phyloP scores from a whole-genome alignment of 2,329 filamentous ascomycete species.

The Alternaria longipes region DNA sequence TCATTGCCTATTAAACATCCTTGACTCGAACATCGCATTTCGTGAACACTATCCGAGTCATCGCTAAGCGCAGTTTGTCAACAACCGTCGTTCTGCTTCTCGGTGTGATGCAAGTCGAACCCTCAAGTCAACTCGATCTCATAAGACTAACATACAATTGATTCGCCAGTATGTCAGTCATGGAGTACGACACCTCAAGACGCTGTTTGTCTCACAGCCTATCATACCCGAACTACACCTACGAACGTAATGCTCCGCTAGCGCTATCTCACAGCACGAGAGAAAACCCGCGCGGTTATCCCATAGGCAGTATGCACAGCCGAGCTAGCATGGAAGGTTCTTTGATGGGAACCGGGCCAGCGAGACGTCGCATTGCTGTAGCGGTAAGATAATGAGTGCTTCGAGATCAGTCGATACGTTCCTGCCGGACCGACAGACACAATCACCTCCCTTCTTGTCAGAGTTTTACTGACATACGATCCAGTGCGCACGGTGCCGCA shows the following conservation, averaged over 20 bases:
- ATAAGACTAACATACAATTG: constrained; percentile 3
- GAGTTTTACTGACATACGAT: constrained; percentile 2
- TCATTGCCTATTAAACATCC: background rate
- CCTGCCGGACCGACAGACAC: background rate
- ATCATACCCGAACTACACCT: constrained; percentile 30
- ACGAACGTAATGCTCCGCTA: constrained; percentile 36
- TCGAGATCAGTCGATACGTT: background rate
- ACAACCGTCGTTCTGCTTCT: background rate
- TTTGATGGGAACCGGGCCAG: constrained; percentile 47
- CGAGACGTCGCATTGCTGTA: constrained; percentile 61
- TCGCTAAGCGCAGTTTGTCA: background rate
- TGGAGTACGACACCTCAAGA: constrained; percentile 26
- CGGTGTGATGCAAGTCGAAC: constrained; percentile 3
- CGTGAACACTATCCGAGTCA: background rate
- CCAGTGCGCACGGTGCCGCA: constrained; percentile 88
- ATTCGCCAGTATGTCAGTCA: constrained; percentile 17
- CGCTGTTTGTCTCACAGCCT: constrained; percentile 27
- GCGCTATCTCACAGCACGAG: constrained; percentile 29
- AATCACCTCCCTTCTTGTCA: background rate
- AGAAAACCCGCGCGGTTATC: constrained; percentile 38
- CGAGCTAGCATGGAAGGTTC: constrained; percentile 26
- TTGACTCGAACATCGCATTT: constrained; percentile 1
- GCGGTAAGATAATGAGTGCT: constrained; percentile 40
- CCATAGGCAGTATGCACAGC: constrained; percentile 26
- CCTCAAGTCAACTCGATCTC: background rate